Conservation (phyloP, 306 rosid genomes). For the Coriaria nepalensis region DNA sequence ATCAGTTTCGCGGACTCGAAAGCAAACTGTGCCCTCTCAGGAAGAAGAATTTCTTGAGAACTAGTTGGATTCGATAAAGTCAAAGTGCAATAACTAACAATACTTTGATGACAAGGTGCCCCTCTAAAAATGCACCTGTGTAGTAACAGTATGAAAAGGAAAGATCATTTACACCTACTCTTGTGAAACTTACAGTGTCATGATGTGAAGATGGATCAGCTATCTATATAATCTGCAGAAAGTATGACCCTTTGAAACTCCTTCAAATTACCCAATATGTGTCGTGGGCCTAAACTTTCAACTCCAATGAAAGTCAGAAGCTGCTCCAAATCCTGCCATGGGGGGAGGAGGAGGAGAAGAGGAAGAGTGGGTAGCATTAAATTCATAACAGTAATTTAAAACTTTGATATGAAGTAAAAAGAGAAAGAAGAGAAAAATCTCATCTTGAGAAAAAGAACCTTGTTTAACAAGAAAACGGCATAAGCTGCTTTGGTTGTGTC, state of each 20-base stretch:
- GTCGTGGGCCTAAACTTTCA: conserved; percentile 86
- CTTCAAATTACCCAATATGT: conserved; percentile 80
- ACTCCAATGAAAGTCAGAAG: conserved; percentile 77
- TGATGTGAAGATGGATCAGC: conserved; percentile 23
- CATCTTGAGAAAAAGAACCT: conserved; percentile 28
- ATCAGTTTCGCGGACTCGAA: too few relatives aligned
- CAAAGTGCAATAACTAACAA: conserved; percentile 13
- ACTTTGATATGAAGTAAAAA: conserved; percentile 2
- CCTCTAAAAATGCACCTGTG: conserved; percentile 51
- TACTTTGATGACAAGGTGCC: conserved; percentile 46
- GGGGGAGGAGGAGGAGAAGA: too few relatives aligned
- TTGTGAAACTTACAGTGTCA: conserved; percentile 14
- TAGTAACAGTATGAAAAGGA: conserved; percentile 32
- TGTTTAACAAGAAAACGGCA: conserved; percentile 82
- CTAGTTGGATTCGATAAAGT: not conserved
- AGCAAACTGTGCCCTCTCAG: too few relatives aligned
- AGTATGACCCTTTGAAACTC: conserved; percentile 77
- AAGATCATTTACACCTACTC: conserved; percentile 33
- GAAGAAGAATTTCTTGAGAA: too few relatives aligned
- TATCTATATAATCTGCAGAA: conserved; percentile 55
- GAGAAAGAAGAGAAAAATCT: not conserved
- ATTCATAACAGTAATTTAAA: conserved; percentile 8
- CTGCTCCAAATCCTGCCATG: conserved; percentile 83
- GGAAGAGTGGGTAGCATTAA: not conserved
- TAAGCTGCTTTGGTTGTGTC: conserved; percentile 93